phyloP scores from a whole-genome alignment of 2,329 filamentous ascomycete species.

The Biscogniauxia sp. region DNA sequence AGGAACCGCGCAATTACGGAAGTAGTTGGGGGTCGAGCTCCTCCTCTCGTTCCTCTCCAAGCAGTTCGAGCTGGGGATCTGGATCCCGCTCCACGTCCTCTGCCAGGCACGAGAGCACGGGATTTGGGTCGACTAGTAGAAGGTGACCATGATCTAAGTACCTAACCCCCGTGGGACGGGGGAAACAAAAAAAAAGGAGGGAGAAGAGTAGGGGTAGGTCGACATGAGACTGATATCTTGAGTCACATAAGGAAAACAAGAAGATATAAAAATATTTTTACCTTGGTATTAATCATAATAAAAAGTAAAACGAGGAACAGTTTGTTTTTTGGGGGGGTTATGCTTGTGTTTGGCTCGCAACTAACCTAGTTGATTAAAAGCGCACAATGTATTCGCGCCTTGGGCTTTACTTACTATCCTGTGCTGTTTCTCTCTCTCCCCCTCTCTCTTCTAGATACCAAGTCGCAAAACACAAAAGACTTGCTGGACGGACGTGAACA shows the following conservation, averaged over 20 bases:
- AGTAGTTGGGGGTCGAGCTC: constrained; percentile 35
- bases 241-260: neutral
- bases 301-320: neutral
- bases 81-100: constrained; percentile 41
- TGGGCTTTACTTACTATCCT: neutral
- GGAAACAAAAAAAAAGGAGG: too few species aligned
- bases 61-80: constrained; percentile 32
- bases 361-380: neutral
- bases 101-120: constrained; percentile 64
- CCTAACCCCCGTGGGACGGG: too few species aligned
- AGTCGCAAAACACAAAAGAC: neutral
- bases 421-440: neutral
- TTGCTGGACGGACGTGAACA: neutral
- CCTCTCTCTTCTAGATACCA: neutral
- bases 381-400: neutral
- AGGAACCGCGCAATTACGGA: constrained; percentile 28
- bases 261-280: neutral
- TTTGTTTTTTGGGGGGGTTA: neutral
- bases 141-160: constrained; percentile 36
- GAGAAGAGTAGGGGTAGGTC: neutral
- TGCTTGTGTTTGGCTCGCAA: neutral
- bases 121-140: constrained; percentile 67
- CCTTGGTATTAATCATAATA: too few species aligned
- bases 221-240: neutral
- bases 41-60: neutral